Base-by-base conservation (phyloP, 1,284 basidiomycete genomes). In the Ustilago bromivora region DNA sequence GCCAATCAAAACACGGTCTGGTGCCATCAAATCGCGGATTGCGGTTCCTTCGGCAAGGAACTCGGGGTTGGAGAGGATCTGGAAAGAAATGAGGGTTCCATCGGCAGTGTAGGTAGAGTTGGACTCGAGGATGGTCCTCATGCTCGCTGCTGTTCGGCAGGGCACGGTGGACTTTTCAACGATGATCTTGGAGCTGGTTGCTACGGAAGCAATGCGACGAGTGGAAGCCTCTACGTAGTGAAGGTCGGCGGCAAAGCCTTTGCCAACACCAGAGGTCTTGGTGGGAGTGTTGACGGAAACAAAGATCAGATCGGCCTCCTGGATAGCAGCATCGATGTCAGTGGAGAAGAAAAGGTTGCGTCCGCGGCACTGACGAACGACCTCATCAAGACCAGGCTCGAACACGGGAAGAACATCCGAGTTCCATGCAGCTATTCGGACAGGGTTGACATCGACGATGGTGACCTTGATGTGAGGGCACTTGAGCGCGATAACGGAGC, bases 141-240 rank as follows among this genome's bases (percentile, higher is more conserved):
- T 99, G 32, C 95, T 96, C 87, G 97, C 94, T 70, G 96, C 96
- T 10, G 96, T 99, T 77, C 96, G 92, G 89, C 96, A 98, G 41
- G 96, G 96, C 34, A 99, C 96, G 3, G 96, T 99, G 19, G 96
- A 99, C 88, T 99, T 99, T 87, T 99, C 97, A 66, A 99, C 96
- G 76, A 99, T 96, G 84, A 99, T 99, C 90, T 99, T 99, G 87
- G 91, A 93, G 8, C 93, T 91, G 41, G 89, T 93, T 41, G 97
- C 93, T 66, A 98, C 92, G 61, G 91, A 91, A 51, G 97, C 96
- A 81, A 99, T 99, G 79, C 93, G 93, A 78, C 96, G 94, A 46
- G 97, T 98, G 49, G 96, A 96, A 34, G 93, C 91, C 86, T 99
- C 96, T 79, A 79, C 80, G 55, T 82, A 79, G 59, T 78, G 76